phyloP scores from a whole-genome alignment of 139 green algal species.

The Picochlorum sp. region DNA sequence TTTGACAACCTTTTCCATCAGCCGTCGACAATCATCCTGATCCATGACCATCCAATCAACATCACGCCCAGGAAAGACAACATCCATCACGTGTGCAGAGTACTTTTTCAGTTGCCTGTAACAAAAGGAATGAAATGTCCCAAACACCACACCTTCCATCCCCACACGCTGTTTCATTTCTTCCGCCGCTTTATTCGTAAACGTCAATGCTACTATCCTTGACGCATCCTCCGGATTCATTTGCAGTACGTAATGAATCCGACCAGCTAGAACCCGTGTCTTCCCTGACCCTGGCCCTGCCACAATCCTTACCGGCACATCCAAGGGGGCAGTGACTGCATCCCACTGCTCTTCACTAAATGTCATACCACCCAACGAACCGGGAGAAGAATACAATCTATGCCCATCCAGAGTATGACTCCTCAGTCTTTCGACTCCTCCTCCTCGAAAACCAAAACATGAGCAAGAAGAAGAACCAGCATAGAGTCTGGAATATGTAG shows the following conservation, averaged over 20 bases:
- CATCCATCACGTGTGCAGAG: too few relatives aligned
- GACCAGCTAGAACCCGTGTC: conserved; percentile 60
- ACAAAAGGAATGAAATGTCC: conserved; percentile 62
- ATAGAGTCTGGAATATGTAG: too few relatives aligned
- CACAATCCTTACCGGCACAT: conserved; percentile 6
- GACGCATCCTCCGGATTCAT: conserved; percentile 26
- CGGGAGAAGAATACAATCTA: too few relatives aligned
- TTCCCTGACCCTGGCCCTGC: conserved; percentile 68
- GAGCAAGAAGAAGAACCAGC: too few relatives aligned
- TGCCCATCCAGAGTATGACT: too few relatives aligned
- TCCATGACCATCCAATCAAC: conserved; percentile 29
- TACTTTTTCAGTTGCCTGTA: conserved; percentile 18
- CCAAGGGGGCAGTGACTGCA: conserved; percentile 17
- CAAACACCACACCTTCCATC: conserved; percentile 14
- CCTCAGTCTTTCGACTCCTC: too few relatives aligned
- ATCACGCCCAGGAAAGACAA: background rate
- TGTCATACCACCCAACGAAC: too few relatives aligned
- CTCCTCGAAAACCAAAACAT: too few relatives aligned
- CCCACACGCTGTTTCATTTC: conserved; percentile 49
- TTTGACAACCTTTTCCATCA: conserved; percentile 28
- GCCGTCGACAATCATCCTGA: conserved; percentile 22
- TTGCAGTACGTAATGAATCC: conserved; percentile 49
- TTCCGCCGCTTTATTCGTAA: conserved; percentile 65
- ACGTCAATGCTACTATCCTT: conserved; percentile 66
- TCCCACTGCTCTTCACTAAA: conserved; percentile 24